Base-by-base conservation (phyloP, 768 basidiomycete genomes). In the Cyclocybe cylindracea region DNA sequence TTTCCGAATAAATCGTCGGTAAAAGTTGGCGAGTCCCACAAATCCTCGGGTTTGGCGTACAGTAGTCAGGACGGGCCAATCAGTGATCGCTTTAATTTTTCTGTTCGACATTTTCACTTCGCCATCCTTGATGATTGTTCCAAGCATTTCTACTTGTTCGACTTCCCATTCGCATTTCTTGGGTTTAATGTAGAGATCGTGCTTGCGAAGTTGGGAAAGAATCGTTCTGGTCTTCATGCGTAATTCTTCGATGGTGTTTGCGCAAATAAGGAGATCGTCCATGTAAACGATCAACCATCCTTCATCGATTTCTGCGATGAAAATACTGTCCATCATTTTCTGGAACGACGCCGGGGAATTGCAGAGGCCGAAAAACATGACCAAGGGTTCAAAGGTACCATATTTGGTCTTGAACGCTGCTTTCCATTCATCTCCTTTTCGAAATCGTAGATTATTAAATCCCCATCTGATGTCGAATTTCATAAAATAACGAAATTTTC, bases 1-100 rank as follows among this genome's bases (percentile, higher is more conserved):
- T 0, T 62, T 48, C 1, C 44, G 4, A 6, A 77, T 71, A 40
- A 76, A 78, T 4, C 56, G 38, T 2, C 61, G 31, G 18, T 73
- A 75, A 37, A 71, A 77, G 49, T 74, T 73, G 1, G 59, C 43
- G 33, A 81, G 78, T 2, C 79, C 74, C 0, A 80, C 24, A 5
- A 35, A 46, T 10, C 38, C 19, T 47, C 51, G 31, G 0, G 47
- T 40, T 37, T 53, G 32, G 36, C 39, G 32, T 8, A 53, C 39
- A 1, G 9, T 53, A 3, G 3, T 47, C 4, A 53, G n/a, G 53
- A 60, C 50, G 43, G 66, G 72, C 70, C 65, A 76, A 3, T 64
- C 54, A 1, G n/a, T 10, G 4, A 73, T 57, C 0, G 66, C n/a
- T 64, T 44, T 2, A 72, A 47, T 46, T 74, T 75, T 0, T 18